Base-by-base conservation (phyloP, 225 moss, liverwort and hornwort genomes). In the Sphagnum contortum region DNA sequence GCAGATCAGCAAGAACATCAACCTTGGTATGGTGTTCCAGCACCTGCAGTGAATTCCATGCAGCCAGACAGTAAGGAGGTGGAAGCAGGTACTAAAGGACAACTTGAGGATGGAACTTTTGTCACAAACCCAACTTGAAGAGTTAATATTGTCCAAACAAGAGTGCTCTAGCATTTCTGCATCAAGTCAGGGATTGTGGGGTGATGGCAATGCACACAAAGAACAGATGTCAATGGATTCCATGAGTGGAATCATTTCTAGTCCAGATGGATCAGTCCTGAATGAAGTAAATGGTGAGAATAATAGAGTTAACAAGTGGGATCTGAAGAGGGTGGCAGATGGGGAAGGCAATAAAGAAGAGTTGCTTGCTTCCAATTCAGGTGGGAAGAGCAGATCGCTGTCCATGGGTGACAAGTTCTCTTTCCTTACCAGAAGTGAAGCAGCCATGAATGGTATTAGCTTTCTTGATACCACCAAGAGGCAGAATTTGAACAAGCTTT, bases 1-100 rank as follows among this genome's bases (percentile, higher is more conserved):
- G 70, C 59, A 55, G 77, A 64, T 4, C 59, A 72, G 57, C 77
- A 29, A 29, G 29, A 62, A 57, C 60, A 74, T 55, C 80, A 52
- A 44, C 71, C 74, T 61, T 77, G 80, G 77, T 81, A 75, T 61
- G 49, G 67, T 47, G 78, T 62, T 65, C 71, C 76, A 65, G 80
- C 74, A 51, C 77, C 80, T 52, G 72, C 68, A 71, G 78, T 80
- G 81, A 76, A 57, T 59, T 73, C 56, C 66, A 76, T 65, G 69
- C 81, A 81, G 85, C 85, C 85, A 5, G 85, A 81, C 58, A 85
- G 73, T 66, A 81, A 85, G 64, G 85, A 76, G 7, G 78, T 81
- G 60, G 85, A 79, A 65, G 78, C 81, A 45, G 60, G 64, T 12
- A 73, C 61, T 12, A 68, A 77, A 11, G 14, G 56, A 65, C 65